A percentile compares a stretch with the other conserved stretches of the same genome.
Evolutionary conservation across 129 eudicot species (phyloP).

Genomic region (carrot (Daucus carota)): DH1_v3.0 NC_030385.2:44008001-44008500

Average conservation of each 20-base stretch:
- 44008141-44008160: constrained; percentile 79
- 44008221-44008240: constrained; percentile 40
- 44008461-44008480: not conserved
- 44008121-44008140: constrained; percentile 66
- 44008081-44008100: constrained; percentile 16
- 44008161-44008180: constrained; percentile 6
- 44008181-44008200: constrained; percentile 2
- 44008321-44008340: constrained; percentile 98
- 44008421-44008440: constrained; percentile 7
- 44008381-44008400: constrained; percentile 78
- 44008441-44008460: not conserved
- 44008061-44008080: not conserved
- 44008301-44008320: constrained; percentile 78
- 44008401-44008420: constrained; percentile 78
- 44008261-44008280: constrained; percentile 52
- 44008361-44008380: constrained; percentile 65
- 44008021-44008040: not conserved
- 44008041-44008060: not conserved
- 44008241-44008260: constrained; percentile 58
- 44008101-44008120: constrained; percentile 56
- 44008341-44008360: constrained; percentile 50
- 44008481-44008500: not conserved
- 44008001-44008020: not conserved
- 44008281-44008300: constrained; percentile 82
- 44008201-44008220: not conserved